phyloP scores from a whole-genome alignment of 768 basidiomycete genomes.

The Kwoniella pini region DNA sequence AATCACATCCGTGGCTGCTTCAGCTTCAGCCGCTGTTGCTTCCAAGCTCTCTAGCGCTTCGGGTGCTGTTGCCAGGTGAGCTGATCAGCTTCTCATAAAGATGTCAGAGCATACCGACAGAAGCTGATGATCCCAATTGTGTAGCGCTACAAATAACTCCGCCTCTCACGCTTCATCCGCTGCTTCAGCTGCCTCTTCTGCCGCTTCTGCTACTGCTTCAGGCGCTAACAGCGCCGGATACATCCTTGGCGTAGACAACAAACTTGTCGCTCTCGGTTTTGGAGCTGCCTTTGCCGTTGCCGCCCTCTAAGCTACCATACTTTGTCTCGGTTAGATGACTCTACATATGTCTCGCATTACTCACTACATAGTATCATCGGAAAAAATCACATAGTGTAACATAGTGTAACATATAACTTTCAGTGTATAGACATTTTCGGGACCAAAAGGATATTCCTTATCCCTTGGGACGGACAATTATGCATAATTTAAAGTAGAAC shows the following conservation, averaged over 20 bases:
- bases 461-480: no score
- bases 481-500: no score
- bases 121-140: not conserved
- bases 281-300: not conserved
- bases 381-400: no score
- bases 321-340: no score
- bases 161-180: slow-evolving; percentile 1
- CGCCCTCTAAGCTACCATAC: not conserved
- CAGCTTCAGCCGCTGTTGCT: slow-evolving; percentile 6
- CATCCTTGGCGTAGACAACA: slow-evolving; percentile 5
- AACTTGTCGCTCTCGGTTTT: slow-evolving; percentile 9
- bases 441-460: no score
- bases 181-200: slow-evolving; percentile 10
- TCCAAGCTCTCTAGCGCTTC: slow-evolving; percentile 7
- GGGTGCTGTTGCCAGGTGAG: slow-evolving; percentile 10
- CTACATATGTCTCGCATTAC: no score
- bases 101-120: not conserved
- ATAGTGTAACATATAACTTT: no score
- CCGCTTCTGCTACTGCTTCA: slow-evolving; percentile 9
- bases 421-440: no score
- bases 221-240: not conserved
- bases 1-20: not conserved
- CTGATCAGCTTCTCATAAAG: not conserved
- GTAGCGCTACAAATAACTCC: not conserved
- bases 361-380: no score